Base-by-base conservation (phyloP, 768 basidiomycete species). In the Naganishia kalamii region DNA sequence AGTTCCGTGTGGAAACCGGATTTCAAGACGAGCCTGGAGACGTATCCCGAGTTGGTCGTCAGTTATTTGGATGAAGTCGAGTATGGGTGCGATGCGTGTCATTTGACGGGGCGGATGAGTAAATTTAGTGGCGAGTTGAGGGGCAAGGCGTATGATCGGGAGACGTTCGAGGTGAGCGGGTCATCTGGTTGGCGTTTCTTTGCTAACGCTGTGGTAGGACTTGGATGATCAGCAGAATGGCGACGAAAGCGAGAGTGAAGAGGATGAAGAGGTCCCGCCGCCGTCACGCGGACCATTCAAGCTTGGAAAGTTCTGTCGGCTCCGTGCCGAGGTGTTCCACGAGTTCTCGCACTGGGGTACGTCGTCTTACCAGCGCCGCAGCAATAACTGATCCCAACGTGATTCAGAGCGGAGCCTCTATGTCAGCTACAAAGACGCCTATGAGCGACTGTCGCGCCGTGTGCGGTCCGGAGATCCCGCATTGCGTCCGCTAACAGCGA, bases 1-100 rank as follows among this genome's bases (percentile, higher is more conserved):
- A 91, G 90, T n/a, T 89, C 89, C 30, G 84, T 89, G 12, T 96
- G 92, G 92, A 80, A 82, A 63, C 81, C 85, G 1, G 81, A 83
- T 12, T 90, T 88, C 79, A 89, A 84, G 70, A 82, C 81, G 44
- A 72, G 81, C 2, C 75, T 96, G 15, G 84, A 88, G 71, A 83
- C 69, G 52, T 87, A 86, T 75, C 91, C 92, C 0, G 79, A 82
- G 1, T 84, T 91, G 61, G 79, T 82, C 19, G 73, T 88, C 41
- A 69, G 70, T 67, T 25, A 71, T 27, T 75, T 91, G 61, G 80
- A 84, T 17, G 85, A 85, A 70, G 77, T 85, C 15, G 77, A 84
- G 23, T 84, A 85, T 1, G 79, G 80, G 19, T 96, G 92, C 72
- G 88, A 92, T 76, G 91, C 89, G 23, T 94, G 92, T 75, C 84